Evolutionary conservation across 768 basidiomycete genomes (phyloP), one percentile per base, ranked within the genome.

Genomic region (Pisolithus marmoratus): DNA sequence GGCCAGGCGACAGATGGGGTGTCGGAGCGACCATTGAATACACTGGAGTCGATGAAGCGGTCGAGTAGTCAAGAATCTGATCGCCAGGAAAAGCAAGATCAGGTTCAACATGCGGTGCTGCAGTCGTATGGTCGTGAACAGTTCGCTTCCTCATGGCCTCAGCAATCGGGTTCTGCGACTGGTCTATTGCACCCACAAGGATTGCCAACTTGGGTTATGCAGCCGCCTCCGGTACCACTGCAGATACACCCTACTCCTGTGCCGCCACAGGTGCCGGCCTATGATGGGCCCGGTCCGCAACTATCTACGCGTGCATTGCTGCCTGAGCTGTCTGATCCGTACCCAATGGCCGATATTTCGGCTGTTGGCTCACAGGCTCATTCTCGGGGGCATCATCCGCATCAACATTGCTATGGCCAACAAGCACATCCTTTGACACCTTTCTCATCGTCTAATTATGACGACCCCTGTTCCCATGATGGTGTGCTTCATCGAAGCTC

Each of bases 1-100:
- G 68, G 68, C 61, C 50, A 66, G 29, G 62, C 67, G 24, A 63
- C 55, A 31, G 62, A 63, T 22, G 49, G 53, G 24, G 12, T 40
- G 1, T 37, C 26, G 24, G 19, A 29, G 31, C 5, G 4, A 12
- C 46, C 50, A 51, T 5, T 46, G 53, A 17, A 55, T 52, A 19
- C 27, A 29, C 3, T 3, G 14, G 59, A 4, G 42, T 38, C 31
- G 37, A 52, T 11, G 58, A 52, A 26, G 14, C 23, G 36, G 26
- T 29, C 6, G 20, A 20, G 24, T 40, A 29, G 31, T 53, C 50
- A 2, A 23, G 20, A 3, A 15, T 9, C 36, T 19, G 27, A 46
- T 20, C 15, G 19, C 19, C 24, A 9, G 15, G 20, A 26, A 15
- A 38, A 43, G n/a, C 40, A 53, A 23, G n/a, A 9, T 29, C 19